phyloP scores from a whole-genome alignment of 768 basidiomycete genomes.

The Pholiota microspora region DNA sequence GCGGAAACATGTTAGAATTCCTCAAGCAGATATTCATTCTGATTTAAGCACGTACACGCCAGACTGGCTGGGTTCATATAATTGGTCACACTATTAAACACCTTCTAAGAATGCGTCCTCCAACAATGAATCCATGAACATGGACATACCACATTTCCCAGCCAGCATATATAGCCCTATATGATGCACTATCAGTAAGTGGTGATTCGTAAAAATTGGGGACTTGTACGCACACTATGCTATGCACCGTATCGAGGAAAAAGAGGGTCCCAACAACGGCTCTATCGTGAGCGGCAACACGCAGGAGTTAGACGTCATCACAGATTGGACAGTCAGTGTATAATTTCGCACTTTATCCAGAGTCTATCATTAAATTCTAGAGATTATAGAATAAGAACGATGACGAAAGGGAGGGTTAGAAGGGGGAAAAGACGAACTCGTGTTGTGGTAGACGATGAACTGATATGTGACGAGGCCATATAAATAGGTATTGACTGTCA shows the following conservation, averaged over 20 bases:
- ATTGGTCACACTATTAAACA: slow-evolving; percentile 33
- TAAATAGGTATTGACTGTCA: slow-evolving; percentile 31
- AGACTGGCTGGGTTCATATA: slow-evolving; percentile 36
- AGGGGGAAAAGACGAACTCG: slow-evolving; percentile 23
- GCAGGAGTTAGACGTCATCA: background rate
- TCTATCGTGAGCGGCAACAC: slow-evolving; percentile 14
- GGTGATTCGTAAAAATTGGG: background rate
- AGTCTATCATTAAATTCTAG: slow-evolving; percentile 35
- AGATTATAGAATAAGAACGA: background rate
- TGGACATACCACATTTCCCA: slow-evolving; percentile 30
- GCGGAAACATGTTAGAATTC: background rate
- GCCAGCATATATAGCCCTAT: slow-evolving; percentile 30
- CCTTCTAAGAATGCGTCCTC: background rate
- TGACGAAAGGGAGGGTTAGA: slow-evolving; percentile 2
- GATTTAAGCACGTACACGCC: slow-evolving; percentile 28
- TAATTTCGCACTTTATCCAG: slow-evolving; percentile 30
- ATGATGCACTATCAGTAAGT: slow-evolving; percentile 3
- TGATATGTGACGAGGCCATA: slow-evolving; percentile 43
- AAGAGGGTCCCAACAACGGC: slow-evolving; percentile 31
- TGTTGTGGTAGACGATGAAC: slow-evolving; percentile 36
- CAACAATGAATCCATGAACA: background rate
- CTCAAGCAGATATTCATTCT: background rate
- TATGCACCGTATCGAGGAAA: slow-evolving; percentile 35
- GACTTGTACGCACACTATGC: slow-evolving; percentile 27
- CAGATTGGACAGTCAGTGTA: background rate